Base-by-base conservation (phyloP, 2,329 filamentous ascomycete genomes). In the Tolypocladium inflatum region DNA sequence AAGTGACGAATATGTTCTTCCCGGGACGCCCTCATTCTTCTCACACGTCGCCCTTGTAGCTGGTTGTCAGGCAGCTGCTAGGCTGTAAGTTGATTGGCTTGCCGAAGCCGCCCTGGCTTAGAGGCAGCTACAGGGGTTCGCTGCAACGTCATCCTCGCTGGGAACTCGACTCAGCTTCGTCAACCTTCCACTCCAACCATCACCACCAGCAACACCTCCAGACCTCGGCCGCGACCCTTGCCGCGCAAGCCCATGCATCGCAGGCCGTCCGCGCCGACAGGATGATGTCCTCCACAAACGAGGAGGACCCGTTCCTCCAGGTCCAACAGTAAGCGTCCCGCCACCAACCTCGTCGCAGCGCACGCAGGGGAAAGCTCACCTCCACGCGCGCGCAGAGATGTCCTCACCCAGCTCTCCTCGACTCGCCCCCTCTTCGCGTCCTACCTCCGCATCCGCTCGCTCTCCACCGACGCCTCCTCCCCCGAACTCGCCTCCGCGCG, bases 371-470 rank as follows among this genome's bases (percentile, higher is more conserved):
- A 33, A 5, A 19, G 37, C 35, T 55, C 26, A 45, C 58, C 33
- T 15, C 26, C 33, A 15, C 26, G 17, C 45, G 13, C 23, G 50
- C 35, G 21, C 70, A 96, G 91, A 75, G 94, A 99, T 76, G 90
- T 97, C 64, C 86, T 96, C 64, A 78, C 86, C 62, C 89, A 95
- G 61, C 86, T 99, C 63, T 82, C 88, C 63, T 85, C 84, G 17
- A 89, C 90, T 56, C 88, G 93, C 11, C 87, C 92, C 56, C 86
- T 97, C 58, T 97, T 97, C 80, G 87, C 89, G 63, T 97, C 92
- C 19, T 99, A 96, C 78, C 83, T 96, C 50, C 93, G 94, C 70
- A 99, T 99, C 76, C 90, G 91, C 69, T 94, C 91, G 52, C 87
- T 96, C 33, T 83, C 87, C 59, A 87, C 86, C 45, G 82, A 84